A percentile compares a stretch with the other conserved stretches of the same genome.
These are phyloP conservation scores for Aspergillus biplanus DNA, from an alignment of 495 filamentous ascomycete species.

Conservation along the genomic window DNA sequence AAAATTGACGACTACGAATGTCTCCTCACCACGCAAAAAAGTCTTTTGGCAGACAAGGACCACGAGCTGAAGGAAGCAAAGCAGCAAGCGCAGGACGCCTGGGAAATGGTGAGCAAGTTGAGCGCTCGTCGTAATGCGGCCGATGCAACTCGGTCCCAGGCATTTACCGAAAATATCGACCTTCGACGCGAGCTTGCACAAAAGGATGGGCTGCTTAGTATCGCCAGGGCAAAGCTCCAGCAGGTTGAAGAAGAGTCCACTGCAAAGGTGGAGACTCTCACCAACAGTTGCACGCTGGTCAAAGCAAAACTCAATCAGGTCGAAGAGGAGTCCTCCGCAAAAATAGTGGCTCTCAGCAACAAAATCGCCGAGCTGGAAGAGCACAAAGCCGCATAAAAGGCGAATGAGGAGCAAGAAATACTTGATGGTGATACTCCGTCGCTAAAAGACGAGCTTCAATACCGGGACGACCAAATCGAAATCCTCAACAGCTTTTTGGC, in stretches of 20 bases:
- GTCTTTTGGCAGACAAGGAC: conserved; percentile 1
- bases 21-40: conserved; percentile 5
- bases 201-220: neutral
- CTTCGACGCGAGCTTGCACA: conserved; percentile 7
- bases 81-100: conserved; percentile 5
- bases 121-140: conserved; percentile 1
- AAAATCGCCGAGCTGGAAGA: conserved; percentile 7
- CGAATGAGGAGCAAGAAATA: neutral
- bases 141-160: neutral
- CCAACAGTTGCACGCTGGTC: neutral
- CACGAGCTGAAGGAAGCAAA: conserved; percentile 12
- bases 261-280: neutral
- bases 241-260: neutral
- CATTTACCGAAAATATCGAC: neutral
- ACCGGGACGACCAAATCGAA: neutral
- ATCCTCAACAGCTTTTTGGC: neutral
- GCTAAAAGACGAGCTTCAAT: conserved; percentile 10
- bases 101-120: conserved; percentile 7
- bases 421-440: neutral
- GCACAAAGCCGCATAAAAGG: neutral
- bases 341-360: neutral
- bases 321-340: neutral
- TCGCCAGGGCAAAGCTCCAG: neutral
- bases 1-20: conserved; percentile 2
- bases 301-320: neutral